Evolutionary conservation across 164 flowering plant genomes (phyloP).

Genomic region (Hamamelis virginiana): DNA sequence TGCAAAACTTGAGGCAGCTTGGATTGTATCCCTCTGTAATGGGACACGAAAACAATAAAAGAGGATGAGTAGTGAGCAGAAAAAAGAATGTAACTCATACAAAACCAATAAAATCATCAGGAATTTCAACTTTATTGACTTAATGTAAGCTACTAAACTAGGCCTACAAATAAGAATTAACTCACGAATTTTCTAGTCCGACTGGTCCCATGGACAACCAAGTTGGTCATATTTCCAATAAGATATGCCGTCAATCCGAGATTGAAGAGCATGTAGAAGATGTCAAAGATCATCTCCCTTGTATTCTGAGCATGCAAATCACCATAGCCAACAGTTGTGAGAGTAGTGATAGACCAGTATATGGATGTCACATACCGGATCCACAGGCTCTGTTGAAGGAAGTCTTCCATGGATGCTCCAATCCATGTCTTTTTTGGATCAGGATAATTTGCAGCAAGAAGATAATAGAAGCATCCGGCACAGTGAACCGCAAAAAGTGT

Average conservation of each 20-base stretch:
- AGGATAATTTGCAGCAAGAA: constrained; percentile 5
- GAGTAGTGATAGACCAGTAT: constrained; percentile 18
- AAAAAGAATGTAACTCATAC: no score
- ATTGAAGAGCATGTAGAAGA: no score
- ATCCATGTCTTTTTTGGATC: constrained; percentile 13
- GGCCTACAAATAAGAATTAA: not conserved
- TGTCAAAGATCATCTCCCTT: no score
- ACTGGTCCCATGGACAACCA: constrained; percentile 20
- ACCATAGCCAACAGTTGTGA: constrained; percentile 19
- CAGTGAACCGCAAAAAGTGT: constrained; percentile 12
- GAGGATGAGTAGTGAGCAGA: no score
- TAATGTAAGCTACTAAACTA: no score
- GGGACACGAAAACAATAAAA: no score
- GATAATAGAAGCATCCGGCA: constrained; percentile 15
- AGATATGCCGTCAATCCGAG: constrained; percentile 13
- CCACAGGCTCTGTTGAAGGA: constrained; percentile 10
- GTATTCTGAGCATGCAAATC: constrained; percentile 15
- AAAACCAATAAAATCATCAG: no score
- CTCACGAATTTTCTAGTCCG: constrained; percentile 15
- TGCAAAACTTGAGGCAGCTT: no score
- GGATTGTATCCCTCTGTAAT: constrained; percentile 81
- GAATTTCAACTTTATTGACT: no score
- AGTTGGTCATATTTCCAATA: no score
- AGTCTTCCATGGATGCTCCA: constrained; percentile 3
- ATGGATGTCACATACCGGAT: no score